Percentiles rank a stretch among this genome's conserved stretches.
phyloP scores from a whole-genome alignment of 2,329 filamentous ascomycete species.

The Penicillium aurantiogriseum region DNA sequence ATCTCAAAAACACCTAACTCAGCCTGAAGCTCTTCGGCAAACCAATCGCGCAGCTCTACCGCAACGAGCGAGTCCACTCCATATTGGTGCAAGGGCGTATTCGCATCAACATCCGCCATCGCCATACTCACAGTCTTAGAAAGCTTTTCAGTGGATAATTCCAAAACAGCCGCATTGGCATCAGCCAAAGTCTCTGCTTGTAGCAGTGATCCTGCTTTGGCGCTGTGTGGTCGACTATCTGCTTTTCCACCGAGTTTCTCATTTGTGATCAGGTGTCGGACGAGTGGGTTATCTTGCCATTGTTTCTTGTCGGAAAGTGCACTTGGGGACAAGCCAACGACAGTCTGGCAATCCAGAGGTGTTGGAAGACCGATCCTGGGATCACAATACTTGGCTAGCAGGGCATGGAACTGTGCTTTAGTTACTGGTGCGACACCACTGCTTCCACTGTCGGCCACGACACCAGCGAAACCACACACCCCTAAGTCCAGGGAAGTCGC shows the following conservation, averaged over 20 bases:
- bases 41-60: constrained; percentile 46
- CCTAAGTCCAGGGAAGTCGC: constrained; percentile 28
- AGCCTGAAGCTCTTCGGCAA: constrained; percentile 33
- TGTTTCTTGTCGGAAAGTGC: neutral
- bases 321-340: neutral
- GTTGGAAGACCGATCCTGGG: neutral
- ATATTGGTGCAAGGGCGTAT: constrained; percentile 30
- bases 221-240: neutral
- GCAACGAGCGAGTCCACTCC: constrained; percentile 48
- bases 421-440: neutral
- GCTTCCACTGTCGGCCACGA: neutral
- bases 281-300: neutral
- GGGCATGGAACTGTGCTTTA: constrained; percentile 20
- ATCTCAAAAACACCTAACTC: constrained; percentile 42
- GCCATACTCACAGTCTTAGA: constrained; percentile 35
- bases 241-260: neutral
- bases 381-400: constrained; percentile 4
- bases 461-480: neutral
- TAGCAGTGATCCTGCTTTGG: neutral
- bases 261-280: neutral
- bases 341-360: neutral
- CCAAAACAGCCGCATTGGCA: constrained; percentile 18
- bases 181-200: neutral
- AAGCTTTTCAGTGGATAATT: constrained; percentile 31
- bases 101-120: constrained; percentile 29